Base-by-base conservation (phyloP, 768 basidiomycete species). In the Nidularia pulvinata region DNA sequence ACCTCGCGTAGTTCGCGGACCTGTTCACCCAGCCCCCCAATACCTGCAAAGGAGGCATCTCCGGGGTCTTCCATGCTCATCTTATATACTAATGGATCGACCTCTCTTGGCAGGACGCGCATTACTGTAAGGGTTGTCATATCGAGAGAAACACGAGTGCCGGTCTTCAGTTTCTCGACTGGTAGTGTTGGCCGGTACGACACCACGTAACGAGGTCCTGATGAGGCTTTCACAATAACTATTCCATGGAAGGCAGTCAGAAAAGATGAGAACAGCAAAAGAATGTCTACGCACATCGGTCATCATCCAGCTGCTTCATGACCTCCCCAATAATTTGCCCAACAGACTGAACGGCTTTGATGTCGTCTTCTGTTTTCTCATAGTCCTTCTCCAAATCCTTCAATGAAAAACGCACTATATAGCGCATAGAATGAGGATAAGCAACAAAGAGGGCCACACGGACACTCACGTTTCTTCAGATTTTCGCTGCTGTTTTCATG, bases 51-150 rank as follows among this genome's bases (percentile, higher is more conserved):
- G 4, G 93, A 84, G 6, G 92, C 95, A 48, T 90, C 89, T 75
- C 94, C 95, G 2, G 97, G 94, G 64, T 98, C 96, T 70, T 99
- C 97, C 64, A 97, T 76, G 58, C 93, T 96, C 97, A 98, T 99
- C 76, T 98, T 98, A 79, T 99, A 99, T 9, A 99, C 96, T 62
- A 96, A 75, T 13, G 97, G 97, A 67, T 99, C 97, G 6, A 99
- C 93, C 69, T 99, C 97, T 57, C 97, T 84, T 4, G 97, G 97
- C 16, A 99, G 78, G 50, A 98, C 96, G 36, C 97, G 91, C 95
- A 99, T 98, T 65, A 99, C 93, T 5, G 97, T 99, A 33, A 98
- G 77, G 2, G 97, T 98, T 3, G 97, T 99, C 97, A 99, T 98
- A 69, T 99, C 97, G 33, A 99, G 84, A 52, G 95, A 95, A 53